Conservation (phyloP, 2,329 filamentous ascomycete genomes). For the Verticillium nubilum region DNA sequence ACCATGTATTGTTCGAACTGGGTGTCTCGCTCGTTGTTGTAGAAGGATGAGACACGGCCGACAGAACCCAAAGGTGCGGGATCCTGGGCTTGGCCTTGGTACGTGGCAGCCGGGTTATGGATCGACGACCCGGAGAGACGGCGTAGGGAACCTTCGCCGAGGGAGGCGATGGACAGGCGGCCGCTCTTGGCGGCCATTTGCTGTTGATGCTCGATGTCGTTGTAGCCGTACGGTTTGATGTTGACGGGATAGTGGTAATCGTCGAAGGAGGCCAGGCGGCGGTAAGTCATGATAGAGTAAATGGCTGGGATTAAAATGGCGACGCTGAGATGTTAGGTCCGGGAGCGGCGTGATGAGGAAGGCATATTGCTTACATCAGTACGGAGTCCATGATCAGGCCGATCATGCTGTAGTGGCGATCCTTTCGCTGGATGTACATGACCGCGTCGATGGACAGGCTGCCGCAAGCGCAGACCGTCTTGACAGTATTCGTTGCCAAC, state of each 20-base stretch:
- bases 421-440: slow-evolving; percentile 38
- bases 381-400: slow-evolving; percentile 42
- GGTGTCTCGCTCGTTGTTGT: slow-evolving; percentile 21
- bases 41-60: slow-evolving; percentile 6
- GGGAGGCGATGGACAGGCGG: slow-evolving; percentile 9
- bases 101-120: slow-evolving; percentile 1
- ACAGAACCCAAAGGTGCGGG: background rate
- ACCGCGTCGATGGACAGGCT: slow-evolving; percentile 47
- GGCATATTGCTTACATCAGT: slow-evolving; percentile 36
- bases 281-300: slow-evolving; percentile 43
- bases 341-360: background rate
- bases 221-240: slow-evolving; percentile 42
- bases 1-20: slow-evolving; percentile 21
- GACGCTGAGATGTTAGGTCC: slow-evolving; percentile 21
- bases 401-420: slow-evolving; percentile 41
- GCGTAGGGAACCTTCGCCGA: slow-evolving; percentile 10
- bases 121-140: slow-evolving; percentile 9
- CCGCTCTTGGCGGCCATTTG: slow-evolving; percentile 11
- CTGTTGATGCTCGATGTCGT: slow-evolving; percentile 19
- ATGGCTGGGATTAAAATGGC: slow-evolving; percentile 35
- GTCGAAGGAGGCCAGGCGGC: slow-evolving; percentile 41
- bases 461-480: slow-evolving; percentile 38
- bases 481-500: slow-evolving; percentile 45
- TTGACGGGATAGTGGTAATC: slow-evolving; percentile 45
- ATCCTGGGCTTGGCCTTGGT: slow-evolving; percentile 1